Conservation (phyloP, 257 asterid genomes). For the Solanum okadae region DNA sequence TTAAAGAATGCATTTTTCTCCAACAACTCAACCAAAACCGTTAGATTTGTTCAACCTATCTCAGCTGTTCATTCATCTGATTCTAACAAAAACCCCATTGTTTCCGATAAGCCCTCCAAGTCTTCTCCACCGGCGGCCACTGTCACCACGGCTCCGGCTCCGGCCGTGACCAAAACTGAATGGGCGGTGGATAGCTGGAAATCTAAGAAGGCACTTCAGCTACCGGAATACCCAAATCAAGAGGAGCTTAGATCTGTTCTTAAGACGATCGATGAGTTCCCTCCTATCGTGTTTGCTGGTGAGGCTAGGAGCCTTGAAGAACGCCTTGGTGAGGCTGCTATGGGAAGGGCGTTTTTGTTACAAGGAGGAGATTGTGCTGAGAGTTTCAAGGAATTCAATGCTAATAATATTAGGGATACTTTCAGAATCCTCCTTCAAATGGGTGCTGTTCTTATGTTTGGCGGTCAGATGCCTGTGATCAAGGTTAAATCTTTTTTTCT, state of each 20-base stretch:
- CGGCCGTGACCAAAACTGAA: conserved; percentile 7
- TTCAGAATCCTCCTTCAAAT: conserved; percentile 69
- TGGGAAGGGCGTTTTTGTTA: conserved; percentile 66
- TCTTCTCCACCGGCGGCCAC: conserved; percentile 20
- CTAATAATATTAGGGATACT: conserved; percentile 68
- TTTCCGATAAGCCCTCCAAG: conserved; percentile 11
- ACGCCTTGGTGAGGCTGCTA: conserved; percentile 59
- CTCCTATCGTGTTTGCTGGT: conserved; percentile 80
- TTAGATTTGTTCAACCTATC: conserved; percentile 28
- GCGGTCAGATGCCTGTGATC: conserved; percentile 70
- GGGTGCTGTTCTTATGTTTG: conserved; percentile 80
- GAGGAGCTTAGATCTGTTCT: conserved; percentile 44
- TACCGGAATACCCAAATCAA: conserved; percentile 42
- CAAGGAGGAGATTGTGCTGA: conserved; percentile 92
- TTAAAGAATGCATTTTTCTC: background rate
- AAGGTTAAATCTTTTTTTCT: conserved; percentile 27
- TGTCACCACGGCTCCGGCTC: conserved; percentile 8
- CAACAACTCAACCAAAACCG: background rate
- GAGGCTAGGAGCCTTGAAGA: conserved; percentile 76
- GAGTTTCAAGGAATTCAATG: conserved; percentile 78
- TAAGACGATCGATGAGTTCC: conserved; percentile 42
- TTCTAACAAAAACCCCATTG: conserved; percentile 21
- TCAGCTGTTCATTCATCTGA: conserved; percentile 39
- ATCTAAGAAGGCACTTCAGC: conserved; percentile 41
- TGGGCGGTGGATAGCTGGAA: conserved; percentile 48